A percentile compares a stretch with the other conserved stretches of the same genome.
Conservation (phyloP, 225 moss, liverwort and hornwort species). For the Marchantia polymorpha region DNA sequence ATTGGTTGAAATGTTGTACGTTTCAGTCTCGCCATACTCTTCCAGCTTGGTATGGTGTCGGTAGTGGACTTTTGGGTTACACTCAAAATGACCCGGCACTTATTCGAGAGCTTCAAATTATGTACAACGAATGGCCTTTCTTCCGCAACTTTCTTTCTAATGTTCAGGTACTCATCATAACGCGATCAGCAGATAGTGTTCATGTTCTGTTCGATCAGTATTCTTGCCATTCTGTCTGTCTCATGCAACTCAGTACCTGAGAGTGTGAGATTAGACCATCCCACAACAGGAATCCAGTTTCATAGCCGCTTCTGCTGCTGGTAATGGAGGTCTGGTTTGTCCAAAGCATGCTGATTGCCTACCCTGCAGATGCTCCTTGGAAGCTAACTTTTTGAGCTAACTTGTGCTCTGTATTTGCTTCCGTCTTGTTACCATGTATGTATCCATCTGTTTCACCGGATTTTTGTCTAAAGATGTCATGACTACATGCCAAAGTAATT, state of each 20-base stretch:
- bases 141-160: slow-evolving; percentile 91
- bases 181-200: not conserved
- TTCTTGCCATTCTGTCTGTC: not conserved
- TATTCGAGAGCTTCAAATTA: slow-evolving; percentile 71
- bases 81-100: slow-evolving; percentile 69
- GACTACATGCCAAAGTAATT: no score
- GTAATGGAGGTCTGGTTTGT: not conserved
- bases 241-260: not conserved
- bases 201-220: not conserved
- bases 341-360: not conserved
- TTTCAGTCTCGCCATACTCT: slow-evolving; percentile 92
- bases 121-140: slow-evolving; percentile 95
- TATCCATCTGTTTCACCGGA: no score
- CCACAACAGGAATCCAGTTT: not conserved
- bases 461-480: no score
- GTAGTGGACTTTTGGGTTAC: slow-evolving; percentile 70
- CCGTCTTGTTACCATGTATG: no score
- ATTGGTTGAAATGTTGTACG: slow-evolving; percentile 8
- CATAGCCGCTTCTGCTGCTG: not conserved
- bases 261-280: not conserved
- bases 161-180: slow-evolving; percentile 58
- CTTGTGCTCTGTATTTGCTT: no score
- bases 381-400: no score
- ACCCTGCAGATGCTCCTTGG: no score
- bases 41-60: slow-evolving; percentile 98